Percentiles rank a stretch among this genome's conserved stretches.
Evolutionary conservation across 2,329 filamentous ascomycete genomes (phyloP).

Genomic region (Fusarium concolor): DNA sequence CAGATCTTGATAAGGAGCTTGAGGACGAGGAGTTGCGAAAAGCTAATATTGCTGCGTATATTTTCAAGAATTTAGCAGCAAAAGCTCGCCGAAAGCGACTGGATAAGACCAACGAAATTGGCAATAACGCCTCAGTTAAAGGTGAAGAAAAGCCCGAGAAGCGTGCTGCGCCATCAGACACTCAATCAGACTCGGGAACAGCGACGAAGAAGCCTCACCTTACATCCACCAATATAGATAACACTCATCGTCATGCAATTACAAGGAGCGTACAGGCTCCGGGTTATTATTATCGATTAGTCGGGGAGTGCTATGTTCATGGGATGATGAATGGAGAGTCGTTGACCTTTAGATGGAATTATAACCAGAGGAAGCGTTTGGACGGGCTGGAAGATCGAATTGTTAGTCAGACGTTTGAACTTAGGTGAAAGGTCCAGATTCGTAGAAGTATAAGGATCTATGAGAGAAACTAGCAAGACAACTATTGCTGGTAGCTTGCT

Average conservation of each 20-base stretch:
- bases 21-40: not conserved
- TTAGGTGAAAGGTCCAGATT: not conserved
- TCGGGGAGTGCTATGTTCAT: not conserved
- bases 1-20: not conserved
- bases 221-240: not conserved
- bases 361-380: not conserved
- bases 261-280: not conserved
- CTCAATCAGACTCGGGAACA: not conserved
- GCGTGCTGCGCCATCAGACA: not conserved
- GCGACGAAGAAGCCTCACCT: not conserved
- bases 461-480: too few relatives aligned
- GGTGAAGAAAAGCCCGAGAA: not conserved
- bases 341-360: not conserved
- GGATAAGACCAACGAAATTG: not conserved
- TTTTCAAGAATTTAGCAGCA: not conserved
- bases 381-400: not conserved
- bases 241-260: not conserved
- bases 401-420: not conserved
- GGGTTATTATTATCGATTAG: not conserved
- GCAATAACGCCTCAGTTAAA: fast-evolving
- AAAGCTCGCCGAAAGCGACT: not conserved
- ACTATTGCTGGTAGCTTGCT: too few relatives aligned
- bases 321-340: not conserved
- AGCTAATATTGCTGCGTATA: not conserved
- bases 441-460: too few relatives aligned